Conservation (phyloP, 2,329 filamentous ascomycete genomes). For the Colletotrichum cordylinicola region DNA sequence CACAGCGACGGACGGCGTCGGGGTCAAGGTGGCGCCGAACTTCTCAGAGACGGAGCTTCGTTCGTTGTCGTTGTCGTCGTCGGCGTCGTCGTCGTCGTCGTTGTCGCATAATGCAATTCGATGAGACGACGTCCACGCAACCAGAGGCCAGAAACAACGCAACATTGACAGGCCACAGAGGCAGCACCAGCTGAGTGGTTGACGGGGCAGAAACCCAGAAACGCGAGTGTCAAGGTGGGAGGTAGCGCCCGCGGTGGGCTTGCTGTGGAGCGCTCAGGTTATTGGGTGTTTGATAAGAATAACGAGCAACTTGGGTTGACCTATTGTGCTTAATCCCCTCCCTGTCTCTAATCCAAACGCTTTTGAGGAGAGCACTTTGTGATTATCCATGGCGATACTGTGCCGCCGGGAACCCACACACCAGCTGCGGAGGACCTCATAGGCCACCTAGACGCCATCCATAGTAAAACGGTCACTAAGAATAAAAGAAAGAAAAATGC, state of each 20-base stretch:
- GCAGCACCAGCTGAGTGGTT: not conserved
- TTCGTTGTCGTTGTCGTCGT: not conserved
- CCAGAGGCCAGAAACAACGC: not conserved
- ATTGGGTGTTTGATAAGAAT: not conserved
- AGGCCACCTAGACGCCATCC: not conserved
- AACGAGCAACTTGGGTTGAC: not conserved
- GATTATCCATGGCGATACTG: not conserved
- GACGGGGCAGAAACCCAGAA: not conserved
- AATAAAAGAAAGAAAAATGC: not conserved
- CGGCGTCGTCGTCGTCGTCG: not conserved
- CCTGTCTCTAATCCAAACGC: not conserved
- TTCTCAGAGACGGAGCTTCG: not conserved
- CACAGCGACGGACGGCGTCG: not conserved
- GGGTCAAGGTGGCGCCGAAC: conserved; percentile 9
- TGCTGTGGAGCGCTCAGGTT: not conserved
- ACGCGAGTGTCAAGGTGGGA: not conserved
- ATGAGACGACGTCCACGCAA: not conserved
- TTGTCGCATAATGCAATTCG: not conserved
- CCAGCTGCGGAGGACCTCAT: not conserved
- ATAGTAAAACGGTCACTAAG: not conserved
- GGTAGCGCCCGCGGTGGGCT: not conserved
- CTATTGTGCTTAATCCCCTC: not conserved
- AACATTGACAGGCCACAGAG: not conserved
- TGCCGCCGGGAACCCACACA: not conserved
- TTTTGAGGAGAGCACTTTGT: not conserved